Evolutionary conservation across 306 rosid genomes (phyloP), one percentile per base, ranked within the genome.

Genomic region (Castanea crenata): DNA sequence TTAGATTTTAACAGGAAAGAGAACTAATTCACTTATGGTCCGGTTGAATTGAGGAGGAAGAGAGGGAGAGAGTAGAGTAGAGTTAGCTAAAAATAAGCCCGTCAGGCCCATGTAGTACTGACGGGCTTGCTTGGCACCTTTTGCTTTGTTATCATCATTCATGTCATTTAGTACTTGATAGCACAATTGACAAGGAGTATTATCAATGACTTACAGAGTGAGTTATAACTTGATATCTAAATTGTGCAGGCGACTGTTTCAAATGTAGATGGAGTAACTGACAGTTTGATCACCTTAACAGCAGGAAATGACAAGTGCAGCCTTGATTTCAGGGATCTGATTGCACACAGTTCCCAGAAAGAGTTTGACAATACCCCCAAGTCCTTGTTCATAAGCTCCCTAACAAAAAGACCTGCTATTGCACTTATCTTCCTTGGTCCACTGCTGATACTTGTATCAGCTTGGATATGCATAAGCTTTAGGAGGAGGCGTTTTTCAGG

Each of bases 301-400:
- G 73, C 86, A 14, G 86, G 87, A 52, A 68, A 77, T 62, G 82
- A 82, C 65, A 72, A 23, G 12, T 88, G 87, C 82, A 78, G 32
- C 75, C 89, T 88, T 29, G 89, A 85, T 73, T 83, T 85, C 72
- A 83, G 77, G 77, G 87, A 85, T 56, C 79, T 85, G 69, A 73
- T 78, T 52, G n/a, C 52, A 0, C 83, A 71, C n/a, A 12, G 19
- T 67, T 55, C 68, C 49, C 57, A 5, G 56, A 73, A 79, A 32
- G 80, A 76, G 54, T 52, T 63, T 61, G 80, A 77, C 41, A 52
- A 63, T 74, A 27, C 83, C 58, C 83, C 83, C 15, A 83, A 55
- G 55, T 25, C 62, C 59, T 34, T 81, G 34, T 55, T 77, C 61
- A 69, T 76, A 35, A 74, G 65, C 82, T 62, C 78, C 79, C 73